These are phyloP conservation scores for Selaginella tamariscina DNA, from an alignment of 75 land plant genomes.

Conservation along the genomic window DNA sequence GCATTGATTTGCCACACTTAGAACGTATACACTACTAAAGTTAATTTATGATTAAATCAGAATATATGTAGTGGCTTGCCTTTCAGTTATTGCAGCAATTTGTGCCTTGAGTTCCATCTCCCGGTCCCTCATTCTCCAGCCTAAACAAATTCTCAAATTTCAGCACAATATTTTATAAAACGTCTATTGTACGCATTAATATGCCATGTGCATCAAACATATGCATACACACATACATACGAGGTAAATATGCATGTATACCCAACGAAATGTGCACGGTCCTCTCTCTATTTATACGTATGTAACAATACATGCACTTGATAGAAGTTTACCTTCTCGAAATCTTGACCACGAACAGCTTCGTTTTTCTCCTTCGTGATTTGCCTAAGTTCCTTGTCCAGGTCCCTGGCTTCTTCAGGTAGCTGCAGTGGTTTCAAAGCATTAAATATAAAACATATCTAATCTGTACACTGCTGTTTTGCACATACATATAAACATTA, in stretches of 20 bases:
- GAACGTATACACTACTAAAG: too few relatives aligned
- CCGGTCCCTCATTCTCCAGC: slow-evolving; percentile 39
- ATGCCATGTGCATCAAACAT: too few relatives aligned
- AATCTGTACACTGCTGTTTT: too few relatives aligned
- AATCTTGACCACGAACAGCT: slow-evolving; percentile 41
- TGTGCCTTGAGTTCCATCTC: slow-evolving; percentile 43
- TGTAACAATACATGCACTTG: background rate
- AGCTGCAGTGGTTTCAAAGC: slow-evolving; percentile 26
- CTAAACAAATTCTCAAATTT: slow-evolving; percentile 1
- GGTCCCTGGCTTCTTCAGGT: slow-evolving; percentile 39
- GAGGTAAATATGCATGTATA: too few relatives aligned
- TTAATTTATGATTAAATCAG: too few relatives aligned
- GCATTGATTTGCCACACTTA: too few relatives aligned
- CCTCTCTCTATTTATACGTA: too few relatives aligned
- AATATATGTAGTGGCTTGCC: too few relatives aligned
- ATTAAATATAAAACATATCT: background rate
- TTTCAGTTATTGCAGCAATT: slow-evolving; percentile 29
- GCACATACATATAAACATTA: too few relatives aligned
- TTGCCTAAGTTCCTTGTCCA: slow-evolving; percentile 34
- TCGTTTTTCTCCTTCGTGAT: slow-evolving; percentile 45
- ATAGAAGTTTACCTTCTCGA: slow-evolving; percentile 26
- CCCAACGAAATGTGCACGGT: too few relatives aligned
- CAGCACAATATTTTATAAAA: background rate
- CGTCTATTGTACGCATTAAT: background rate
- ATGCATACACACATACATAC: too few relatives aligned